Evolutionary conservation across 2,329 filamentous ascomycete genomes (phyloP), one percentile per base, ranked within the genome.

Genomic region (Penicillium olsonii): DNA sequence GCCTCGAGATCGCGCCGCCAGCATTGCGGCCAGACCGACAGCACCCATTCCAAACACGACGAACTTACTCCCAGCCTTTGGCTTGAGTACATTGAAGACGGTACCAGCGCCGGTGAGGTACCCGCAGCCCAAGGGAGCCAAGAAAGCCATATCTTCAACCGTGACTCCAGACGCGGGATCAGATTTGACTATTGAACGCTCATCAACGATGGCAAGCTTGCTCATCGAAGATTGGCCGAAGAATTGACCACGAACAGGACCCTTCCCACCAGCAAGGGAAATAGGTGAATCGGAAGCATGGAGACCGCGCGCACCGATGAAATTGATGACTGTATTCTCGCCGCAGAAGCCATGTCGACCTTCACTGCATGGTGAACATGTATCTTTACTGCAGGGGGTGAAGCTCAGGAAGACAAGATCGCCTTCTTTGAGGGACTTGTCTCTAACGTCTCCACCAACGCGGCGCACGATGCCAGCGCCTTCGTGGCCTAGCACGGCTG

Each of bases 181-280:
- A 19, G 57, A 54, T 37, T 67, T 68, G n/a, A 71, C 64, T 3
- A 69, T 49, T 0, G 60, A 68, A 1, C 54, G 48, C 20, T 67
- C 63, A 2, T 54, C 48, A 5, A 68, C 65, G 34, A 71, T 55
- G 3, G 68, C 60, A 48, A 68, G 42, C 42, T 62, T 66, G 24
- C 59, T 61, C 29, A 71, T 55, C 5, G 65, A 68, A 0, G 68
- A 70, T 45, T 71, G 68, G 1, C 68, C 68, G 31, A 71, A 70
- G 54, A 69, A 70, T 27, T 68, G 63, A 12, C 66, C 64, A 9
- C 61, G 60, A 2, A 65, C 47, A 12, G 53, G 37, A 5, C 48
- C 43, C 29, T 59, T 42, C 15, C 60, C 60, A 18, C 49, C 52
- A 1, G 49, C 42, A 3, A 60, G 48, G 3, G 52, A 54, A 33